Percentiles rank a stretch among this genome's conserved stretches.
phyloP scores from a whole-genome alignment of 75 land plant species.

The Azolla pinnata region DNA sequence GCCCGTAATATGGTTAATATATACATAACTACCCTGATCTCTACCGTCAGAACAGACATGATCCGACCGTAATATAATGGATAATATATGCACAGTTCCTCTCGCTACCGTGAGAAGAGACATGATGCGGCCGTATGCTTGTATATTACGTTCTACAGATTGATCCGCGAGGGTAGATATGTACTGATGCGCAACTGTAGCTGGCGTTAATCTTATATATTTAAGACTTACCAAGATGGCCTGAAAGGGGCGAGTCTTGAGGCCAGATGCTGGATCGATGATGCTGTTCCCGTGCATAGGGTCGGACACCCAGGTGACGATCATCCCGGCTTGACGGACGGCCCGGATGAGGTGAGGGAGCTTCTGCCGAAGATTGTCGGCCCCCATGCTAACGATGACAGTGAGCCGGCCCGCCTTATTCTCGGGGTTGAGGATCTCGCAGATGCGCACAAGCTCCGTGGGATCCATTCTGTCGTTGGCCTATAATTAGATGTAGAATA shows the following conservation, averaged over 20 bases:
- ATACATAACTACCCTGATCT: too few species aligned
- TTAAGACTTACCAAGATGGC: slow-evolving; percentile 34
- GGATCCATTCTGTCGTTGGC: slow-evolving; percentile 84
- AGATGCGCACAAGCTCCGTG: slow-evolving; percentile 51
- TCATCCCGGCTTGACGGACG: slow-evolving; percentile 61
- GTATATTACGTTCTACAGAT: not conserved
- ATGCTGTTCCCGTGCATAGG: slow-evolving; percentile 84
- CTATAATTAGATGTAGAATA: slow-evolving; percentile 15
- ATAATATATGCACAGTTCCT: not conserved
- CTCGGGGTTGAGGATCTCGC: slow-evolving; percentile 56
- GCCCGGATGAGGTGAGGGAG: slow-evolving; percentile 65
- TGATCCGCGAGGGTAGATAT: not conserved
- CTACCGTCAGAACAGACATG: too few species aligned
- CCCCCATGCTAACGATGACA: slow-evolving; percentile 53
- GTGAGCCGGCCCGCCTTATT: slow-evolving; percentile 78
- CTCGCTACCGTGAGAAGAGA: too few species aligned
- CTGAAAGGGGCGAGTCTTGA: slow-evolving; percentile 59
- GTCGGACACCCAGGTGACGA: slow-evolving; percentile 81
- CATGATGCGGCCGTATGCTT: too few species aligned
- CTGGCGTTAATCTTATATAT: not conserved
- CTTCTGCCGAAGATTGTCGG: slow-evolving; percentile 54
- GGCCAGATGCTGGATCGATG: slow-evolving; percentile 53
- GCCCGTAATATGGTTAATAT: too few species aligned
- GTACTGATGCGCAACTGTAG: not conserved
- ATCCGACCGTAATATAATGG: not conserved